These are phyloP conservation scores for Colletotrichum abscissum DNA, from an alignment of 2,329 filamentous ascomycete genomes.

Conservation along the genomic window DNA sequence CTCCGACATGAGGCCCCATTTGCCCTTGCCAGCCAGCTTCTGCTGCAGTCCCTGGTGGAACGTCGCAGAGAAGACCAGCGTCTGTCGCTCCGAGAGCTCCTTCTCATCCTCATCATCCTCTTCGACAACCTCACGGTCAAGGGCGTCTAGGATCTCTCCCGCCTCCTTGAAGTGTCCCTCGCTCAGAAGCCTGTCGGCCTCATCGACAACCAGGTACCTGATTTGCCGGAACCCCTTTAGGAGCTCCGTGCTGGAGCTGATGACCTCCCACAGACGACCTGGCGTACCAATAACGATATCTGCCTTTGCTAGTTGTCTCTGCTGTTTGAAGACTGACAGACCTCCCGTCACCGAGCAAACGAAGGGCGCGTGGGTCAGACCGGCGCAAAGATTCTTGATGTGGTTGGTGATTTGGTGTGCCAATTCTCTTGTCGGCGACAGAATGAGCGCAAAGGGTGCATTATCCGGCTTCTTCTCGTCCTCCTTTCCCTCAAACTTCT, in stretches of 20 bases:
- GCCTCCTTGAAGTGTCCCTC: constrained; percentile 97
- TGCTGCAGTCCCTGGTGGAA: constrained; percentile 93
- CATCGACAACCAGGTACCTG: constrained; percentile 88
- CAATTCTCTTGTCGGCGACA: constrained; percentile 92
- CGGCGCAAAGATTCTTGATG: constrained; percentile 77
- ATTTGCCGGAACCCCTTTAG: constrained; percentile 78
- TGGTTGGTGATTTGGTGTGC: constrained; percentile 92
- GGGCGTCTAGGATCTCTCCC: constrained; percentile 83
- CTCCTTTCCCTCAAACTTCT: constrained; percentile 43
- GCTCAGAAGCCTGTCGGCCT: constrained; percentile 91
- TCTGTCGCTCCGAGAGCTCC: constrained; percentile 72
- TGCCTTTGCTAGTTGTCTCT: constrained; percentile 83
- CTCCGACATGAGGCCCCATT: constrained; percentile 67
- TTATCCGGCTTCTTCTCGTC: constrained; percentile 46
- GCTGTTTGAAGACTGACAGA: constrained; percentile 93
- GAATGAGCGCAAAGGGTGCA: constrained; percentile 78
- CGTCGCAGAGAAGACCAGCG: constrained; percentile 95
- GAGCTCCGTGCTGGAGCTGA: constrained; percentile 79
- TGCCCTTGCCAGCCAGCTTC: constrained; percentile 84
- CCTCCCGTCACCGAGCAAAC: constrained; percentile 94
- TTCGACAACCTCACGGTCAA: constrained; percentile 79
- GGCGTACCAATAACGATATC: constrained; percentile 96
- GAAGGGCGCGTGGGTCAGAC: constrained; percentile 70
- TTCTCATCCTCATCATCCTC: constrained; percentile 62
- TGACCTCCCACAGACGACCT: constrained; percentile 92